Evolutionary conservation across 73 alveolate genomes (phyloP).

Genomic region (Paramecium octaurelia): DNA sequence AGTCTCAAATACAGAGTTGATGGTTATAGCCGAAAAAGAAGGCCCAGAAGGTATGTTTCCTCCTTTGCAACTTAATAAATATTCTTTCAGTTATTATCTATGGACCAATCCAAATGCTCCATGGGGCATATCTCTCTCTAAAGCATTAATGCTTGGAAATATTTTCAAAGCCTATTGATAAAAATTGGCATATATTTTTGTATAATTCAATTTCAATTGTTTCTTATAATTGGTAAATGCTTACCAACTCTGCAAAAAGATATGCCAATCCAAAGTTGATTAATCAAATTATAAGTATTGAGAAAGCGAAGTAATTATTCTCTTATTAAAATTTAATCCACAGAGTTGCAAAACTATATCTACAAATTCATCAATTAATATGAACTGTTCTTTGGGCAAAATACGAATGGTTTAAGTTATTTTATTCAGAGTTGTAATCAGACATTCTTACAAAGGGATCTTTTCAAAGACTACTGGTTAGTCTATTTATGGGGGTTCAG

Average conservation of each 20-base stretch:
- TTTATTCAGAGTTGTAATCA: neutral
- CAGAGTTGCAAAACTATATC: neutral
- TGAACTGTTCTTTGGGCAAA: conserved; percentile 14
- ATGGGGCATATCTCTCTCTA: neutral
- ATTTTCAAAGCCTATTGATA: neutral
- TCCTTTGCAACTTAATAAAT: neutral
- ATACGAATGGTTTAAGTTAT: neutral
- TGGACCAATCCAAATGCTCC: neutral
- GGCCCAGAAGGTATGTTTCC: conserved; percentile 29
- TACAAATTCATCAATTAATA: conserved; percentile 13
- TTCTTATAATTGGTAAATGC: neutral
- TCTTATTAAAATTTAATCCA: neutral
- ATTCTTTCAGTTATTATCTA: neutral
- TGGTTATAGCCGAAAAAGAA: neutral
- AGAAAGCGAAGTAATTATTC: neutral
- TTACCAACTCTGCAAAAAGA: neutral
- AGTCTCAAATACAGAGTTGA: neutral
- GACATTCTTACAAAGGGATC: neutral
- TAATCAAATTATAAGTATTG: neutral
- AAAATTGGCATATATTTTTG: conserved; percentile 19
- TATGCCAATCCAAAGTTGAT: conserved; percentile 22
- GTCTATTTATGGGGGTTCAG: conserved; percentile 15
- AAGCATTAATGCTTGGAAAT: neutral
- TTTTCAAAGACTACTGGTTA: neutral
- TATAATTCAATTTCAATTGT: neutral